Evolutionary conservation across 2,329 filamentous ascomycete genomes (phyloP).

Genomic region (Esteya vermicola): DNA sequence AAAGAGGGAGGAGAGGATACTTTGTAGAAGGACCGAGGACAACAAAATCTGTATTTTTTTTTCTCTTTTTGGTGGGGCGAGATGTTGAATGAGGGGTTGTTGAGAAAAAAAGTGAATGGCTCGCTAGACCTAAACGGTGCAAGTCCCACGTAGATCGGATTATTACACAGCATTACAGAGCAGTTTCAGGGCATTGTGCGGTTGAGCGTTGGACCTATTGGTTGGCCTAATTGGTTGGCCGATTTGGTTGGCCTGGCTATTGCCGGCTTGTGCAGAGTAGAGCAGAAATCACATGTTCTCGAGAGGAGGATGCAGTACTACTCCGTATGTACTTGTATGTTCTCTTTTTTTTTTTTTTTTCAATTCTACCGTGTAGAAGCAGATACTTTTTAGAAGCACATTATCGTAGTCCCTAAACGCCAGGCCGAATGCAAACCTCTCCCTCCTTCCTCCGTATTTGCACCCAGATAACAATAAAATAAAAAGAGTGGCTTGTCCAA

Average conservation of each 20-base stretch:
- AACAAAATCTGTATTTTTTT: neutral
- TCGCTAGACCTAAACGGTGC: neutral
- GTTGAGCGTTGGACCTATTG: no score
- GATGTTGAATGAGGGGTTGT: slow-evolving; percentile 1
- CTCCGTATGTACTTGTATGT: no score
- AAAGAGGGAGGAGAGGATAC: slow-evolving; percentile 3
- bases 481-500: no score
- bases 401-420: slow-evolving; percentile 6
- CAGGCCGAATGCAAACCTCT: slow-evolving; percentile 4
- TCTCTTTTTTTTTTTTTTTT: neutral
- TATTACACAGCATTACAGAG: no score
- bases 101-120: neutral
- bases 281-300: no score
- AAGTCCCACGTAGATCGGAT: neutral
- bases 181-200: no score
- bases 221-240: no score
- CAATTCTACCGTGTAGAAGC: no score
- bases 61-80: slow-evolving; percentile 3
- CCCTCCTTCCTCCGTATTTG: neutral
- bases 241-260: no score
- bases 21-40: neutral
- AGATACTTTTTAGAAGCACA: neutral
- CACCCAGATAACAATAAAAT: neutral
- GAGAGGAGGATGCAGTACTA: no score
- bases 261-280: no score